Conservation (phyloP, 306 rosid species). For the Cucurbita ficifolia region DNA sequence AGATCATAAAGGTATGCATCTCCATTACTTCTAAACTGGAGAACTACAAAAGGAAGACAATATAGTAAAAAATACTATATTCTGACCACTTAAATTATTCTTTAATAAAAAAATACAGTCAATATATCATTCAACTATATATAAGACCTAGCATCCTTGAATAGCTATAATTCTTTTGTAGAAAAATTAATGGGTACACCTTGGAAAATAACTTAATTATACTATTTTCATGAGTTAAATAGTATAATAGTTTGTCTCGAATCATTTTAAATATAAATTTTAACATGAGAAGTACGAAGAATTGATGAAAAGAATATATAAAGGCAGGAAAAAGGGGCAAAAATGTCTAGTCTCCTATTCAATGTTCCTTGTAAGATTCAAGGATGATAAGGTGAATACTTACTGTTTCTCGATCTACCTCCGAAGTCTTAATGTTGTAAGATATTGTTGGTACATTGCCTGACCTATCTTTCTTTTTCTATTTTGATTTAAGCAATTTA, state of each 20-base stretch:
- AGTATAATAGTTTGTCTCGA: not conserved
- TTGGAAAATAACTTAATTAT: not conserved
- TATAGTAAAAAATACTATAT: constrained; percentile 12
- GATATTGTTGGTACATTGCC: not conserved
- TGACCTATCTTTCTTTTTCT: not conserved
- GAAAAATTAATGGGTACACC: not conserved
- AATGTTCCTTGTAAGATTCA: not conserved
- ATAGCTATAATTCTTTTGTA: not conserved
- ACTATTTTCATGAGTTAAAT: not conserved
- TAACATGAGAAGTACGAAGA: not conserved
- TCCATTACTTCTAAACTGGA: constrained; percentile 75
- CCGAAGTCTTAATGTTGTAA: not conserved
- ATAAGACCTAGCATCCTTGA: not conserved
- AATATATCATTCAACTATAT: not conserved
- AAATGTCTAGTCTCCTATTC: not conserved
- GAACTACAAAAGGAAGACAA: constrained; percentile 33
- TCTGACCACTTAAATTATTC: not conserved
- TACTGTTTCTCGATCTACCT: not conserved
- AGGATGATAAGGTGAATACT: not conserved
- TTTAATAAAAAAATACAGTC: not conserved
- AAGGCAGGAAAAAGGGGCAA: not conserved
- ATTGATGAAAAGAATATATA: not conserved
- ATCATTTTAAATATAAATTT: not conserved
- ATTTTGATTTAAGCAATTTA: not conserved
- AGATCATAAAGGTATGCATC: constrained; percentile 78